These are phyloP conservation scores for Marasmius oreades DNA, from an alignment of 1,284 basidiomycete genomes.

Conservation along the genomic window DNA sequence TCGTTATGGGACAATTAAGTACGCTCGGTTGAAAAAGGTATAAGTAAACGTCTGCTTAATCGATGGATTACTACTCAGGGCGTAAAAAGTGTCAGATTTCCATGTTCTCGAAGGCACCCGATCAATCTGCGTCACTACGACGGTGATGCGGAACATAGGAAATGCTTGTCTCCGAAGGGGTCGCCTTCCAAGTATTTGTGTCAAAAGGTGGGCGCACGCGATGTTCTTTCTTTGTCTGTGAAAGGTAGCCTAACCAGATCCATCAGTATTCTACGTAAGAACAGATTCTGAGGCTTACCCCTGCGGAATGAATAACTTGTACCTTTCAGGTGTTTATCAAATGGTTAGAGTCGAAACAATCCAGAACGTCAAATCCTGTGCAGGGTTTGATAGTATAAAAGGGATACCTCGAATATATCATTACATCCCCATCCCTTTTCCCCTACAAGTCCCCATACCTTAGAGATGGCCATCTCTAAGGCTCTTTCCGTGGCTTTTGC, in stretches of 20 bases:
- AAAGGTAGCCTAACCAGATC: not conserved
- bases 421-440: not conserved
- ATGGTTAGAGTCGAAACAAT: not conserved
- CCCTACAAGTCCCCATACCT: conserved; percentile 3
- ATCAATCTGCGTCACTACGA: not conserved
- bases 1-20: too few relatives aligned
- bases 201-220: too few relatives aligned
- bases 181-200: not conserved
- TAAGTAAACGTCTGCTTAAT: not conserved
- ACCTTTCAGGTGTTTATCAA: too few relatives aligned
- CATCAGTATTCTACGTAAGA: not conserved
- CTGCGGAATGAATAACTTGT: too few relatives aligned
- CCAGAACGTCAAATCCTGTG: not conserved
- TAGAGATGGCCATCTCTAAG: conserved; percentile 26
- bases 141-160: not conserved
- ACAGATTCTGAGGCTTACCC: not conserved
- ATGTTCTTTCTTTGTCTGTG: not conserved
- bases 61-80: not conserved
- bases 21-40: too few relatives aligned
- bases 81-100: not conserved
- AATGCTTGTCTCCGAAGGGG: not conserved
- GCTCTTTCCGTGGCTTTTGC: conserved; percentile 29
- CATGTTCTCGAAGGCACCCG: conserved; percentile 2
- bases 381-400: conserved; percentile 10
- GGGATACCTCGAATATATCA: not conserved